phyloP scores from a whole-genome alignment of 805 yeast genomes.

The Ogataea trehalophila region DNA sequence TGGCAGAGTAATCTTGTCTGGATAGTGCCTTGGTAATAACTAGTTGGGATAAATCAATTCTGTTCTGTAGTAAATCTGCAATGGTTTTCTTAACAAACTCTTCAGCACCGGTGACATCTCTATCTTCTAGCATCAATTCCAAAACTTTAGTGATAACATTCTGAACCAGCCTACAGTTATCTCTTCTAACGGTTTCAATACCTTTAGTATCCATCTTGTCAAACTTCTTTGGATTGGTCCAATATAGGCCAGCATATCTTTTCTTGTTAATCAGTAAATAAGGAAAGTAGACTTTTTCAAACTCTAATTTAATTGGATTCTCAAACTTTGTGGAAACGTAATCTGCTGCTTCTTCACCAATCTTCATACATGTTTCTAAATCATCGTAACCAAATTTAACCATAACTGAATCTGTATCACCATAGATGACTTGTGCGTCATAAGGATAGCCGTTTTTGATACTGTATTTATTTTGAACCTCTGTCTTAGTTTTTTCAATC shows the following conservation, averaged over 20 bases:
- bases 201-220: slow-evolving; percentile 99
- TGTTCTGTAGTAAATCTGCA: slow-evolving; percentile 84
- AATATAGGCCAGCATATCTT: slow-evolving; percentile 93
- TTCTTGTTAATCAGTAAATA: slow-evolving; percentile 91
- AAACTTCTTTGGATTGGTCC: slow-evolving; percentile 89
- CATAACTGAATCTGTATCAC: slow-evolving; percentile 99
- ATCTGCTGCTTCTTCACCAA: slow-evolving; percentile 94
- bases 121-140: slow-evolving; percentile 76
- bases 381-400: slow-evolving; percentile 88
- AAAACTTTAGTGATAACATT: slow-evolving; percentile 90
- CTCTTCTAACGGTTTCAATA: slow-evolving; percentile 96
- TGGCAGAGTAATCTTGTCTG: slow-evolving; percentile 85
- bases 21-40: slow-evolving; percentile 93
- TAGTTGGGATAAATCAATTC: slow-evolving; percentile 86
- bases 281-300: slow-evolving; percentile 95
- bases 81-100: slow-evolving; percentile 80
- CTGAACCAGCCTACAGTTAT: slow-evolving; percentile 91
- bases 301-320: slow-evolving; percentile 89
- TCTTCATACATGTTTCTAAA: slow-evolving; percentile 75
- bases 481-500: slow-evolving; percentile 88
- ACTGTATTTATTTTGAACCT: slow-evolving; percentile 75
- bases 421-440: slow-evolving; percentile 90
- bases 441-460: slow-evolving; percentile 78
- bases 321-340: slow-evolving; percentile 74
- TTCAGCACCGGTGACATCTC: slow-evolving; percentile 83